Conservation (phyloP, 2,329 filamentous ascomycete species). For the Thielaviopsis populi region DNA sequence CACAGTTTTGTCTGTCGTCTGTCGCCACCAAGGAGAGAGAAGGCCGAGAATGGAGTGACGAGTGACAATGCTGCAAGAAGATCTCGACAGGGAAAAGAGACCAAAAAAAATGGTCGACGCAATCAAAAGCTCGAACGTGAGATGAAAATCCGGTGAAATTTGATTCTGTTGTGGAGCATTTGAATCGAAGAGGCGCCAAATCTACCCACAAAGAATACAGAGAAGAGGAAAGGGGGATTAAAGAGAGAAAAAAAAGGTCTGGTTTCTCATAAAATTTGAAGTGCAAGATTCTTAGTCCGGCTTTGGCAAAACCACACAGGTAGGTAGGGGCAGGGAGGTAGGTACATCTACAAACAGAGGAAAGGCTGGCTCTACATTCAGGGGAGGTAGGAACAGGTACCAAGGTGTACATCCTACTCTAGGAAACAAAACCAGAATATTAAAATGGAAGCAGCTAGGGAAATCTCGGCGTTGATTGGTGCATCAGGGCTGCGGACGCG, state of each 20-base stretch:
- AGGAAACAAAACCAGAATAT: not conserved
- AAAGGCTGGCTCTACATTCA: not conserved
- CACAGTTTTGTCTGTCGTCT: not conserved
- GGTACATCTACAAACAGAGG: too few species aligned
- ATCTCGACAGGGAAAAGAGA: not conserved
- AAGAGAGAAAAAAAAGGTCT: not conserved
- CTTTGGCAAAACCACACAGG: not conserved
- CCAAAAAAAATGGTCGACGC: not conserved
- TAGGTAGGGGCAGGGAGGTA: too few species aligned
- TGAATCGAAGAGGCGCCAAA: not conserved
- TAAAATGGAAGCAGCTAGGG: not conserved
- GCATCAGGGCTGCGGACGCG: not conserved
- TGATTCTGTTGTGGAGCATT: not conserved
- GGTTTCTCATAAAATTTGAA: not conserved
- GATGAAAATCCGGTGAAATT: not conserved
- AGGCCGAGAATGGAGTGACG: not conserved
- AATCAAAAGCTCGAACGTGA: not conserved
- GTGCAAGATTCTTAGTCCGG: not conserved
- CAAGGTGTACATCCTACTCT: not conserved
- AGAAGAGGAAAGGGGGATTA: not conserved
- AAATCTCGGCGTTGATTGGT: not conserved
- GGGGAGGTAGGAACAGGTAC: constrained; percentile 7
- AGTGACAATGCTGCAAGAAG: not conserved
- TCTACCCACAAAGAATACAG: not conserved
- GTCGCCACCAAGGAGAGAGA: not conserved